Conservation (phyloP, 768 basidiomycete genomes). For the Mycena amicta region DNA sequence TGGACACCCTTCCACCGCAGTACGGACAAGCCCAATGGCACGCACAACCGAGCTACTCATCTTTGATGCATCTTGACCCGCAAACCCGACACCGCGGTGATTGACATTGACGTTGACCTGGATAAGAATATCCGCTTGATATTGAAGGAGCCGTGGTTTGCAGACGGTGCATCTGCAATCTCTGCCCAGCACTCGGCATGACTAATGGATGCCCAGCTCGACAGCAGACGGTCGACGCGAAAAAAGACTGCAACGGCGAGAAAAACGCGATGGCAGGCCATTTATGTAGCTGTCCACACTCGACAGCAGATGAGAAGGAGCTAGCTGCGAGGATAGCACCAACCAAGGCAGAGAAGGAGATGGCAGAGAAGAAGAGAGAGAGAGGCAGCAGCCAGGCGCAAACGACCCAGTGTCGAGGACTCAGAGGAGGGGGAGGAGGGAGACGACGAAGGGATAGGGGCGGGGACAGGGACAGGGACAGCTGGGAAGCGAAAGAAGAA, state of each 20-base stretch:
- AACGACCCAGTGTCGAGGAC: background rate
- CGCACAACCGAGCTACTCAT: background rate
- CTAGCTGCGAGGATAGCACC: conserved; percentile 2
- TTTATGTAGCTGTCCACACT: background rate
- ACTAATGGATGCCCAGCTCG: background rate
- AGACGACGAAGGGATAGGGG: conserved; percentile 18
- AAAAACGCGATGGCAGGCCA: conserved; percentile 9
- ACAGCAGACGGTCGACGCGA: background rate
- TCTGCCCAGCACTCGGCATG: background rate
- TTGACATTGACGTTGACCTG: background rate
- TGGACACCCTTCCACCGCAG: background rate
- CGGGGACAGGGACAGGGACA: background rate
- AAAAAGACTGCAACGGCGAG: background rate
- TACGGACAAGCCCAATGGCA: background rate
- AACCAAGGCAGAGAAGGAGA: conserved; percentile 6
- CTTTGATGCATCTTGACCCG: background rate
- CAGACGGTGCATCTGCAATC: background rate
- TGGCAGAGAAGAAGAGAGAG: conserved; percentile 8
- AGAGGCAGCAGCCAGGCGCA: background rate
- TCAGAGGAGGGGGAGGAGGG: conserved; percentile 9
- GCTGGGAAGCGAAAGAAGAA: conserved; percentile 10
- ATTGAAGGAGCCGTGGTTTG: background rate
- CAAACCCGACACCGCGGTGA: background rate
- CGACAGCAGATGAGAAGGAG: conserved; percentile 4
- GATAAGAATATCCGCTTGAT: background rate